A percentile compares a stretch with the other conserved stretches of the same genome.
Evolutionary conservation across 495 filamentous ascomycete species (phyloP).

Genomic region (Penicillium malachiteum): DNA sequence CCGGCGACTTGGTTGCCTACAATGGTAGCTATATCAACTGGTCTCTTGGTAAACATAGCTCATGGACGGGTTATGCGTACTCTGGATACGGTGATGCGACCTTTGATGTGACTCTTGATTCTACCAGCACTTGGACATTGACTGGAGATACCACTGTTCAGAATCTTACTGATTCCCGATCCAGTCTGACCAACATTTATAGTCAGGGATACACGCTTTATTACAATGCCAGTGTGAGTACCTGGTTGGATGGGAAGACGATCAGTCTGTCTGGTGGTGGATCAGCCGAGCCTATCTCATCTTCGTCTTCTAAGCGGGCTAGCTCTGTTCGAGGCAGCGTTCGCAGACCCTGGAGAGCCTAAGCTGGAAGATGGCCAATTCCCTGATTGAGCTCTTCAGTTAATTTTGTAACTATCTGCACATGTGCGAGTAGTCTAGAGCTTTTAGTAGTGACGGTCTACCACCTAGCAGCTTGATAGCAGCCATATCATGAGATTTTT

Average conservation of each 20-base stretch:
- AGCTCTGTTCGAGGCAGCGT: neutral
- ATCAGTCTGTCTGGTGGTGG: slow-evolving; percentile 11
- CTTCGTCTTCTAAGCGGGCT: neutral
- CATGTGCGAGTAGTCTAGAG: no score
- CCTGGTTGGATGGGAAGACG: slow-evolving; percentile 14
- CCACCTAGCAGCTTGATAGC: no score
- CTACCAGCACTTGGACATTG: slow-evolving; percentile 19
- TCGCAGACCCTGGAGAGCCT: neutral
- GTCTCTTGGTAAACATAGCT: slow-evolving; percentile 8
- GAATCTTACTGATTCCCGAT: slow-evolving; percentile 14
- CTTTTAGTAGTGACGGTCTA: no score
- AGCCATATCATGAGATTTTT: no score
- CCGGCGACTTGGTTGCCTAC: slow-evolving; percentile 16
- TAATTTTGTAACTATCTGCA: no score
- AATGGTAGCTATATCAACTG: slow-evolving; percentile 14
- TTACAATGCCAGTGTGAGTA: slow-evolving; percentile 12
- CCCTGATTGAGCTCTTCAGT: no score
- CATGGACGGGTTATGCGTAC: slow-evolving; percentile 17
- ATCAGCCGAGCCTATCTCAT: slow-evolving; percentile 17
- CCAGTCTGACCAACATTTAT: slow-evolving; percentile 9
- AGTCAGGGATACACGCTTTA: slow-evolving; percentile 10
- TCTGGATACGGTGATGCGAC: slow-evolving; percentile 9
- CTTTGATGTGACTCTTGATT: slow-evolving; percentile 16
- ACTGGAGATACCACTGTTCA: slow-evolving; percentile 12
- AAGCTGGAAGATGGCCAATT: neutral